Conservation (phyloP, 257 asterid genomes). For the Nicotiana undulata region DNA sequence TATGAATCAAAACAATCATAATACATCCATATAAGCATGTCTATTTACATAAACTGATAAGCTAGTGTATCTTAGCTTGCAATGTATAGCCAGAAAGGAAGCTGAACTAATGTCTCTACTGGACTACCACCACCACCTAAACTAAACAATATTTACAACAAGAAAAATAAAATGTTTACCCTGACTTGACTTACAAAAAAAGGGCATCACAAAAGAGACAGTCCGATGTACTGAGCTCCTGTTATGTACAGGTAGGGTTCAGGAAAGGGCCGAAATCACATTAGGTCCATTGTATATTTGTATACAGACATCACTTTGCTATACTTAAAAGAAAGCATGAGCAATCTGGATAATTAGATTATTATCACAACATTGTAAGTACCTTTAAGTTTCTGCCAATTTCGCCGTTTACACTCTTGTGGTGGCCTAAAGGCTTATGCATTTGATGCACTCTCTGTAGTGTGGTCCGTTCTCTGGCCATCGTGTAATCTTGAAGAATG, state of each 20-base stretch:
- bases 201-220: not conserved
- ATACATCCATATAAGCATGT: not conserved
- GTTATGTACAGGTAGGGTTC: not conserved
- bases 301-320: not conserved
- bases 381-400: not conserved
- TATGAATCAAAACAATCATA: not conserved
- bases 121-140: not conserved
- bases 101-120: not conserved
- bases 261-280: not conserved
- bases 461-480: slow-evolving; percentile 18
- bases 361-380: not conserved
- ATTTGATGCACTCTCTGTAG: not conserved
- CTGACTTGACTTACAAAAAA: not conserved
- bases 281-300: not conserved
- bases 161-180: not conserved
- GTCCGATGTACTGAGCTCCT: not conserved
- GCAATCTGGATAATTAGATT: not conserved
- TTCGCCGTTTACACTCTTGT: not conserved
- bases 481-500: slow-evolving; percentile 22
- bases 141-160: not conserved
- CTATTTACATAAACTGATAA: not conserved
- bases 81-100: not conserved
- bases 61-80: not conserved
- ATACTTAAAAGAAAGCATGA: not conserved
- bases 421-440: not conserved